A percentile compares a stretch with the other conserved stretches of the same genome.
These are phyloP conservation scores for Blakeslea trispora DNA, from an alignment of 371 early-diverging fungal species.

Conservation along the genomic window DNA sequence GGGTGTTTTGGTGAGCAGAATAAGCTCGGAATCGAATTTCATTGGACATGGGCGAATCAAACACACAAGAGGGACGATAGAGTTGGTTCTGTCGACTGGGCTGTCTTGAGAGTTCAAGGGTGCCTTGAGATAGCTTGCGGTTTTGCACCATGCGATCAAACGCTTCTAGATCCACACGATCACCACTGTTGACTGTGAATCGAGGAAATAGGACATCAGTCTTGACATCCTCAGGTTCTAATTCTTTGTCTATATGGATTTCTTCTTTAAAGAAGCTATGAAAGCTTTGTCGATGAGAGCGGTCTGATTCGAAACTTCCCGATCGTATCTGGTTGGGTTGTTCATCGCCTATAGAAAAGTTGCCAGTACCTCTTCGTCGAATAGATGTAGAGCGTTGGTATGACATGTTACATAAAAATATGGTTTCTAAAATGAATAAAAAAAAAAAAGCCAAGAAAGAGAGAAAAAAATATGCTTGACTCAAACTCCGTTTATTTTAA, in stretches of 20 bases:
- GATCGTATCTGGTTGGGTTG: background rate
- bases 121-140: conserved; percentile 27
- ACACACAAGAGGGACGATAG: conserved; percentile 11
- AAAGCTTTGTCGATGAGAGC: background rate
- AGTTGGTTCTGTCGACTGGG: conserved; percentile 31
- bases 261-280: conserved; percentile 11
- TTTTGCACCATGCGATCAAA: conserved; percentile 35
- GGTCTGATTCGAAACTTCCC: background rate
- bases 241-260: background rate
- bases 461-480: too few relatives aligned
- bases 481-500: too few relatives aligned
- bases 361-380: conserved; percentile 3
- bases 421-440: background rate
- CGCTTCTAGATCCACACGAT: conserved; percentile 33
- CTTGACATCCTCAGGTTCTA: conserved; percentile 30
- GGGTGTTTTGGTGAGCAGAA: conserved; percentile 16
- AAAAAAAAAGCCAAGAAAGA: too few relatives aligned
- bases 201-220: conserved; percentile 44
- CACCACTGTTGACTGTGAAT: conserved; percentile 17
- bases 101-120: conserved; percentile 29
- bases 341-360: background rate
- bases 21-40: conserved; percentile 31
- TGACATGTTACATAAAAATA: background rate
- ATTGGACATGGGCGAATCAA: conserved; percentile 6
- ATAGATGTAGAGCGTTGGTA: background rate